Base-by-base conservation (phyloP, 441 rosid genomes). In the Adansonia madagascariensis region DNA sequence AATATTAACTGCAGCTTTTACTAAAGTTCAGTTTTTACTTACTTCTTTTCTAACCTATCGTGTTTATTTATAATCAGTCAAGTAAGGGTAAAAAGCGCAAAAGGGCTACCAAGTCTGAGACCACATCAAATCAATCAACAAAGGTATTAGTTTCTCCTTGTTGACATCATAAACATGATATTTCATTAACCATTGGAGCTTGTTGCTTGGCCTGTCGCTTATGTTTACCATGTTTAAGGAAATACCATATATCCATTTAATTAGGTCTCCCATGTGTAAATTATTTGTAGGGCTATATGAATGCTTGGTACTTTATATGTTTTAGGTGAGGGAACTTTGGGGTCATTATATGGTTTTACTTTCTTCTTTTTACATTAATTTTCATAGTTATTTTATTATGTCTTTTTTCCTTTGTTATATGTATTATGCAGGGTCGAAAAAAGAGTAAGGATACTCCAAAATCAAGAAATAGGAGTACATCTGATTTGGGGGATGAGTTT, bases 21-120 rank as follows among this genome's bases (percentile, higher is more conserved):
- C 22, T 12, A 18, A 53, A 12, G 35, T 49, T 75, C 43, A 11
- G 14, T 52, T 53, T 52, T 49, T 14, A 49, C 44, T 9, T 61
- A 44, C 18, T 31, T 8, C 17, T 9, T 55, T 75, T 27, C 69
- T 61, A 47, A 61, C 47, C 61, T 10, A 46, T 27, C 56, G 53
- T 41, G 71, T 78, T 4, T 77, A 47, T 79, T 69, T 55, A 10
- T 39, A 35, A 57, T 52, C 86, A 95, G 98, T 85, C 87, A 76
- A 87, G 86, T 59, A 85, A 81, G 87, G 88, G 89, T 81, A 81
- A 80, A 78, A 95, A 94, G 85, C 97, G 98, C 80, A 94, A 86
- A 85, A 85, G 95, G 85, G 84, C 61, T 52, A 78, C 82, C 20
- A 91, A 85, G 76, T 78, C 91, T 73, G 88, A 82, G 65, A 82